Evolutionary conservation across 352 stramenopile genomes (phyloP), one percentile per base, ranked within the genome.

Genomic region (Thalassiosira livingstoniorum): DNA sequence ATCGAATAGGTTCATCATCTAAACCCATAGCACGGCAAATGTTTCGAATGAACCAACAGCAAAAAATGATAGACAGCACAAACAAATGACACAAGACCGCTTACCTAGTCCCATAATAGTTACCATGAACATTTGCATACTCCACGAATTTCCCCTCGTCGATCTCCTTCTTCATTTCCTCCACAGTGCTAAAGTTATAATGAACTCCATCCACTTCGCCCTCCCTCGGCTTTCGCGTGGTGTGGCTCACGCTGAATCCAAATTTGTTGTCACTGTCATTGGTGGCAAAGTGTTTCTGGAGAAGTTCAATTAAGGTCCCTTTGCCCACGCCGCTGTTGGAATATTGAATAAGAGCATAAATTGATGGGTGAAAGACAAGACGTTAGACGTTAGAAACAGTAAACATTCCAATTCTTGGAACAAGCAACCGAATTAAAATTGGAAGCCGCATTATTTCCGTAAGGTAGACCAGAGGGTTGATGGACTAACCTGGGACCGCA

Each of bases 171-270:
- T 97, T 89, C 63, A 99, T 96, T 18, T 94, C 79, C 29, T 97
- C 94, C 62, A 97, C 96, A 1, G 89, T 87, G 15, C 91, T 94
- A 82, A 99, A 99, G 85, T 98, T 93, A 90, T 99, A 99, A 65
- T 98, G 94, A 15, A 98, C 92, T 35, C 97, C 97, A 82, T 99
- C 88, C n/a, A 92, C 89, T 83, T 99, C 97, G 31, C 97, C 93
- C 25, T 94, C 76, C 18, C 97, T 94, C 18, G 97, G 96, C 7
- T 87, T 92, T 43, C 97, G 94, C 4, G 97, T 99, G 57, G 97
- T 99, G 87, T 99, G 97, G 80, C 95, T 98, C 79, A 98, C 96
- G 2, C 93, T 98, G 80, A 99, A 98, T 47, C 95, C 96, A 62
- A 89, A 83, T 78, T 95, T 94, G 82, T 98, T 98, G 77, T 98